Evolutionary conservation across 257 asterid genomes (phyloP), one percentile per base, ranked within the genome.

Genomic region (Verbascum thapsus): DNA sequence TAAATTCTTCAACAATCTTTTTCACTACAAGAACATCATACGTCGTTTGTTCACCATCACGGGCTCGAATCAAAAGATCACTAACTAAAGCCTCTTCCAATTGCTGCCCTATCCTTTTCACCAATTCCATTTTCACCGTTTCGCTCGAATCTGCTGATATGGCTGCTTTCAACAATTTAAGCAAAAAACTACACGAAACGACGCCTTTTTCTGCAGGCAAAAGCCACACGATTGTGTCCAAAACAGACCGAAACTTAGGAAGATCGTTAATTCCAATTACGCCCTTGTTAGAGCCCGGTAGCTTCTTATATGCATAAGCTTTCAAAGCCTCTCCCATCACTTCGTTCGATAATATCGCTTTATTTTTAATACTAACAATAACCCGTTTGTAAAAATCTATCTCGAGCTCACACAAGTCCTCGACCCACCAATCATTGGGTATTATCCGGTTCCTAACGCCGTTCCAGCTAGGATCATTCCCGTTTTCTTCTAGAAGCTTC

Each of bases 341-440:
- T 69, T 87, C 99, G 10, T 58, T 71, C 5, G 90, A 77, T 49
- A 90, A 61, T 9, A 60, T 42, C 42, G 81, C 83, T 71, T 79
- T 85, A 69, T 53, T 81, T 71, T 77, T 85, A 3, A 94, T 79
- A 11, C 73, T 44, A 41, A 67, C 30, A 30, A 94, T 74, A 35
- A 89, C 87, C 18, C 88, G 77, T 68, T 81, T 85, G 57, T 74
- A 94, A 20, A 94, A 67, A 54, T 89, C 97, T 7, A 89, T 78
- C 32, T 94, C 97, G 12, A 90, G 95, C 58, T 94, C 99, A 12
- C 75, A 80, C 15, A 89, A 67, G 66, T 94, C 97, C 81, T 94
- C 99, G 8, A 84, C 97, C 97, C 97, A 94, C 99, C 99, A 94
- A 78, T 92, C 97, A 50, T 68, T 73, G 0, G 99, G 99, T 10